Conservation (phyloP, 371 early-diverging fungal genomes). For the Cokeromyces recurvatus region DNA sequence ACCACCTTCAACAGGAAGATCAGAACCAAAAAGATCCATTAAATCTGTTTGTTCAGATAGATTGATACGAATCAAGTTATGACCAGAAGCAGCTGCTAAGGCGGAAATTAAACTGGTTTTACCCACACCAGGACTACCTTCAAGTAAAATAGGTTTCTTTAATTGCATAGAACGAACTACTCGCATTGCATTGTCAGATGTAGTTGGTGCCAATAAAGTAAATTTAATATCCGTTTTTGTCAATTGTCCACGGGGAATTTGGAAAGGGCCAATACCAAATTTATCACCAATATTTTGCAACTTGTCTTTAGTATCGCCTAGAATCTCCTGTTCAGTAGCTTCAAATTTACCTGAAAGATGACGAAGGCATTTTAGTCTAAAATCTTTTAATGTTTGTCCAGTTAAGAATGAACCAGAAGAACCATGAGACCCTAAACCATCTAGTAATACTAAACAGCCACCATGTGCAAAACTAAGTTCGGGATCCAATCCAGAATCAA, state of each 20-base stretch:
- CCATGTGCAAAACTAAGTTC: slow-evolving; percentile 81
- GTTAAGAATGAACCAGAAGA: slow-evolving; percentile 65
- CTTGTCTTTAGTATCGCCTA: slow-evolving; percentile 39
- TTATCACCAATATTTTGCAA: slow-evolving; percentile 34
- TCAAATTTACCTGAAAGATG: slow-evolving; percentile 31
- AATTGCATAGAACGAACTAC: slow-evolving; percentile 94
- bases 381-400: slow-evolving; percentile 39
- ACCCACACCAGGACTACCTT: slow-evolving; percentile 97
- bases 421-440: slow-evolving; percentile 90
- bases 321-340: slow-evolving; percentile 38
- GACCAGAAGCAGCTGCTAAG: slow-evolving; percentile 80
- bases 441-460: slow-evolving; percentile 89
- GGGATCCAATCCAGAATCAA: slow-evolving; percentile 27
- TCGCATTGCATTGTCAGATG: slow-evolving; percentile 82
- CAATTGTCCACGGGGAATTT: slow-evolving; percentile 61
- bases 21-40: slow-evolving; percentile 98
- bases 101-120: slow-evolving; percentile 95
- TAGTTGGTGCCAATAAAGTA: slow-evolving; percentile 88
- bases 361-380: slow-evolving; percentile 52
- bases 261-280: slow-evolving; percentile 77
- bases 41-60: slow-evolving; percentile 99
- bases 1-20: slow-evolving; percentile 92
- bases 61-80: slow-evolving; percentile 93
- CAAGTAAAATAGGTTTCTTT: slow-evolving; percentile 92
- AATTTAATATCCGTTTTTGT: slow-evolving; percentile 59